A percentile compares a stretch with the other conserved stretches of the same genome.
phyloP scores from a whole-genome alignment of 2,329 filamentous ascomycete species.

The Emmonsia crescens region DNA sequence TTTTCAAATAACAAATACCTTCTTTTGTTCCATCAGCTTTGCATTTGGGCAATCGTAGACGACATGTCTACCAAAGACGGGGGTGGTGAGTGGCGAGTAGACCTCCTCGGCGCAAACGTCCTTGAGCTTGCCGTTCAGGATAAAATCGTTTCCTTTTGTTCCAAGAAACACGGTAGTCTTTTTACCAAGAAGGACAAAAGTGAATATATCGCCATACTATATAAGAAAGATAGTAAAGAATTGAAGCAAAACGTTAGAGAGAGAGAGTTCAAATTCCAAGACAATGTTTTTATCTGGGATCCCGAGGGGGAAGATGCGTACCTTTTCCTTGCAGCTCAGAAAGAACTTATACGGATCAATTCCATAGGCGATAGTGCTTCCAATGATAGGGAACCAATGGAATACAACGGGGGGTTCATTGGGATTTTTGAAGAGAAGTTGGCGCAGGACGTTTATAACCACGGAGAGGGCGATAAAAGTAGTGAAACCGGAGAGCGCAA shows the following conservation, averaged over 20 bases:
- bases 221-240: neutral
- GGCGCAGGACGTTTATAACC: constrained; percentile 65
- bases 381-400: constrained; percentile 60
- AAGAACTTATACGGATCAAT: constrained; percentile 66
- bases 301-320: constrained; percentile 26
- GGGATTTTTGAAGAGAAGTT: constrained; percentile 70
- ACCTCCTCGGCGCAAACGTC: constrained; percentile 87
- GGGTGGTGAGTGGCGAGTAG: constrained; percentile 63
- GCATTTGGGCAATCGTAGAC: constrained; percentile 86
- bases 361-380: constrained; percentile 86
- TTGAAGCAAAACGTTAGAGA: neutral
- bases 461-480: constrained; percentile 48
- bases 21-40: constrained; percentile 94
- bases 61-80: constrained; percentile 71
- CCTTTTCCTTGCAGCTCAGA: constrained; percentile 59
- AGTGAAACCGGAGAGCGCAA: constrained; percentile 35
- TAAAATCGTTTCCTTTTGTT: constrained; percentile 77
- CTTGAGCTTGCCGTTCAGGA: constrained; percentile 80
- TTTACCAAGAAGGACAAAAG: constrained; percentile 77
- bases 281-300: constrained; percentile 13
- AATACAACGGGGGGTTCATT: constrained; percentile 63
- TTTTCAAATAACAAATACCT: constrained; percentile 49
- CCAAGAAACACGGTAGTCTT: constrained; percentile 81
- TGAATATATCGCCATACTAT: constrained; percentile 81
- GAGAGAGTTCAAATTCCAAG: neutral